A percentile compares a stretch with the other conserved stretches of the same genome.
Conservation (phyloP, 179 eudicot species). For the Heliamphora pulchella region DNA sequence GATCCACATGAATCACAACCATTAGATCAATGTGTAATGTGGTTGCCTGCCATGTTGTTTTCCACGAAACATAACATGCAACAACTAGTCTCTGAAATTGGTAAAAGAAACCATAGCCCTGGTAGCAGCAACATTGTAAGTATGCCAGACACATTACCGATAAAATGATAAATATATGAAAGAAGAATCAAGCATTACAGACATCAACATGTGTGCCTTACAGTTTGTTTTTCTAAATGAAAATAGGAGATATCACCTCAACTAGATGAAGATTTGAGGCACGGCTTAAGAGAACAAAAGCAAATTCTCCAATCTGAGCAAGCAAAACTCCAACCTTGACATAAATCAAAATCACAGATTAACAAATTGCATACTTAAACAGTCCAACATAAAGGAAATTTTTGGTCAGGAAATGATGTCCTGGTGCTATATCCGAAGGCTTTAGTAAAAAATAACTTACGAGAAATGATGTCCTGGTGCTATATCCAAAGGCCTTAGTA, state of each 20-base stretch:
- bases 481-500: slow-evolving; percentile 82
- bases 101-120: not conserved
- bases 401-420: not conserved
- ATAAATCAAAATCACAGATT: not conserved
- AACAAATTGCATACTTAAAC: slow-evolving; percentile 8
- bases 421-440: slow-evolving; percentile 5
- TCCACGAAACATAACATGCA: too few species aligned
- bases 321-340: slow-evolving; percentile 79
- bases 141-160: not conserved
- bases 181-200: not conserved
- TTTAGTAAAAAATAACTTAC: slow-evolving; percentile 38
- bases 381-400: not conserved
- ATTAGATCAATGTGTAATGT: too few species aligned
- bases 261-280: slow-evolving; percentile 86
- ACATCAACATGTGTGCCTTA: too few species aligned
- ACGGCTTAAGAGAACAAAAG: slow-evolving; percentile 89
- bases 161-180: not conserved
- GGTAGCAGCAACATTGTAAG: not conserved
- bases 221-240: not conserved
- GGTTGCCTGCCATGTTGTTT: too few species aligned
- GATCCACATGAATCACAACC: not conserved
- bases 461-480: slow-evolving; percentile 67
- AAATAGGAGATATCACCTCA: slow-evolving; percentile 44
- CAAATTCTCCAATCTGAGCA: slow-evolving; percentile 98
- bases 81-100: not conserved